Base-by-base conservation (phyloP, 2,329 filamentous ascomycete genomes). In the Macrophomina tecta region DNA sequence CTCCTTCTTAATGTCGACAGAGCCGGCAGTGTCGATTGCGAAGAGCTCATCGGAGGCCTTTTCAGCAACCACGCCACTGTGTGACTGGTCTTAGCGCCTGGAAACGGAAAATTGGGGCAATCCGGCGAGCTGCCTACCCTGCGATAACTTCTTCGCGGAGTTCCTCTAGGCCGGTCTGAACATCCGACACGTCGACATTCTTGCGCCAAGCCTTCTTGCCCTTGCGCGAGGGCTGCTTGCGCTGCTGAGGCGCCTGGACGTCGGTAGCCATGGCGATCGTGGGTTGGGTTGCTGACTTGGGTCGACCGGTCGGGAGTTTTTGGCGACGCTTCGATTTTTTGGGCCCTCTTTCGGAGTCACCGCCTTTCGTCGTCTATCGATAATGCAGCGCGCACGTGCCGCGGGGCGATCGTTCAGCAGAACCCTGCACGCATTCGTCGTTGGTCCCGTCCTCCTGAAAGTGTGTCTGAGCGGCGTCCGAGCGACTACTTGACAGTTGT, bases 181-280 rank as follows among this genome's bases (percentile, higher is more conserved):
- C 87, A 69, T 97, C 90, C 34, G 92, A 90, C 69, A 98, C 87
- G 80, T 99, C 93, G 79, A 99, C 93, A 82, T 99, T 97, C 80
- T 98, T 99, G 76, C 95, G 88, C 95, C 95, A 99, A 38, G 95
- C 94, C 83, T 97, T 98, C 82, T 98, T 98, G 73, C 96, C 95
- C 79, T 99, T 99, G 77, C 95, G 87, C 5, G 94, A 98, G 32
- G 93, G 88, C 79, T 99, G 95, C 70, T 88, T 93, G 81, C 90
- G 89, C 72, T 96, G 92, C 69, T 90, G 88, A 11, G 93, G 94
- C 18, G 92, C 90, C 79, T 42, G 32, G 53, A n/a, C 28, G 38
- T 45, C 28, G 45, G 56, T 18, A 9, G 55, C 53, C 64, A 66
- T 66, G 52, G 64, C 48, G 45, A 18, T 16, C 0, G 18, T 11